Evolutionary conservation across 1,284 basidiomycete genomes (phyloP), one percentile per base, ranked within the genome.

Genomic region (Fereydounia khargensis): DNA sequence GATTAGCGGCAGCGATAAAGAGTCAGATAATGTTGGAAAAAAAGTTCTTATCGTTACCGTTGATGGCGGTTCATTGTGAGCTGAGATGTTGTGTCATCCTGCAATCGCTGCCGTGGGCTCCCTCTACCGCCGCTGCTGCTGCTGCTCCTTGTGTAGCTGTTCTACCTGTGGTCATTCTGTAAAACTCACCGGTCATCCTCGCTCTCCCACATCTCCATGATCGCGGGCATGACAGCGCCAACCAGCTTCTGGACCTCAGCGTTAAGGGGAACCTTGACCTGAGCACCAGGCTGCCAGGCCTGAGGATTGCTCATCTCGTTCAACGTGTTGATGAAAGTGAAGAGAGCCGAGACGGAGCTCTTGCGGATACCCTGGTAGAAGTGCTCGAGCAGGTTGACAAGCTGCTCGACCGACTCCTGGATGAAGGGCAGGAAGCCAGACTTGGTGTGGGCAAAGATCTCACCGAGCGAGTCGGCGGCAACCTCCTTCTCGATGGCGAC

Each of bases 401-500:
- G 84, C 70, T 91, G 88, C 49, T 89, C 81, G 39, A 89, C 85
- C 68, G 84, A 86, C 61, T 79, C 69, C 71, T 81, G 79, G 37
- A 82, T 66, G 76, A 84, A 98, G 4, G 91, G 91, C 64, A 97
- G 80, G 85, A 96, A 98, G 70, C 88, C 86, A 30, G 77, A 78
- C 72, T 85, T 85, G 41, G 91, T 94, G 36, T 88, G 82, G 33
- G 84, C 81, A 77, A 97, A 97, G 52, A 99, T 79, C 42, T 89
- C 87, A 46, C 94, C 91, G 56, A 98, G 86, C 22, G 94, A 91
- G 77, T 98, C 94, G 28, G 91, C 91, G 6, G 95, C 94, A 48
- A 97, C 95, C 80, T 98, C 95, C 80, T 99, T 99, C 81, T 99
- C 95, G 48, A 98, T 91, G 42, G 92, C 94, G 63, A 98, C 87